Evolutionary conservation across 192 early-diverging fungal genomes (phyloP).

Genomic region (Backusella luteola): DNA sequence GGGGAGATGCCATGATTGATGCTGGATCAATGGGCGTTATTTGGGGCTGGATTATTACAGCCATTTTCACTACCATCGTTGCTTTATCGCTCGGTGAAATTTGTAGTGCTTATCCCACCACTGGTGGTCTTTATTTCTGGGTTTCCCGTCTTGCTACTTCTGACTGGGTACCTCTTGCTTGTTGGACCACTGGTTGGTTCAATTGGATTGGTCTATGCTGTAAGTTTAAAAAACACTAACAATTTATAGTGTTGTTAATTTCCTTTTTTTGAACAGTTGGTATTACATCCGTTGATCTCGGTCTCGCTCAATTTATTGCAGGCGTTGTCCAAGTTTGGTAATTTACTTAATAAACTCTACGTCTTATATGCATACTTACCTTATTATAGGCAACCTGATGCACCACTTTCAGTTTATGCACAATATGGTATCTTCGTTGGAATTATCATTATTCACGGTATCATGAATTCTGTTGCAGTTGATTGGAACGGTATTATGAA

Average conservation of each 20-base stretch:
- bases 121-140: constrained; percentile 55
- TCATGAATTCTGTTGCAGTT: constrained; percentile 51
- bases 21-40: constrained; percentile 50
- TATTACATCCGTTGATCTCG: constrained; percentile 49
- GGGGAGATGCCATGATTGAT: constrained; percentile 43
- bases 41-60: constrained; percentile 55
- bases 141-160: constrained; percentile 42
- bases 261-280: constrained; percentile 1
- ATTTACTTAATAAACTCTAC: background rate
- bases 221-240: constrained; percentile 8
- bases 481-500: constrained; percentile 47
- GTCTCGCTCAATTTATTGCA: constrained; percentile 47
- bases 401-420: constrained; percentile 36
- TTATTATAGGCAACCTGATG: constrained; percentile 28
- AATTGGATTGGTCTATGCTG: constrained; percentile 52
- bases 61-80: constrained; percentile 44
- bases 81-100: constrained; percentile 53
- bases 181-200: constrained; percentile 52
- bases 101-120: constrained; percentile 51
- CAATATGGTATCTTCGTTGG: constrained; percentile 53
- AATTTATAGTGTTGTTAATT: background rate
- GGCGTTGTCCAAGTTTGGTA: constrained; percentile 39
- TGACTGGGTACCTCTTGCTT: constrained; percentile 48
- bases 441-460: constrained; percentile 49
- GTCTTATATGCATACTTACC: background rate